These are phyloP conservation scores for Dioszegia aurantiaca DNA, from an alignment of 768 basidiomycete species.

Conservation along the genomic window DNA sequence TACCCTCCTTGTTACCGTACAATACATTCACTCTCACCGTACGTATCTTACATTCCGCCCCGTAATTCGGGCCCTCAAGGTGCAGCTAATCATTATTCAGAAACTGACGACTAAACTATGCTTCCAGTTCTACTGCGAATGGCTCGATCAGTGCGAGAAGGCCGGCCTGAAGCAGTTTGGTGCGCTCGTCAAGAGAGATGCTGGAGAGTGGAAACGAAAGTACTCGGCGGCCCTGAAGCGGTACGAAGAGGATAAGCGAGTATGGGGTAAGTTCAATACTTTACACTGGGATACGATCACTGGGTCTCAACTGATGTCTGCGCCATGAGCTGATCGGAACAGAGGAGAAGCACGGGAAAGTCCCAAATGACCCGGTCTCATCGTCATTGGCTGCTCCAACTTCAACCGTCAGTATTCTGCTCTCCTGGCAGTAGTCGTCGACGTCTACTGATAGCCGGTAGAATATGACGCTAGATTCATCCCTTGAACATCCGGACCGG, in stretches of 20 bases:
- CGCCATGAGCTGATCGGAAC: not conserved
- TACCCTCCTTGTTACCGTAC: constrained; percentile 81
- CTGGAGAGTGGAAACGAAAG: constrained; percentile 68
- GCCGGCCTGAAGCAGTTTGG: constrained; percentile 65
- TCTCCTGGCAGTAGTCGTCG: no score
- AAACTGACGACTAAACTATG: constrained; percentile 93
- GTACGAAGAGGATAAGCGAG: constrained; percentile 62
- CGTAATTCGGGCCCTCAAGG: not conserved
- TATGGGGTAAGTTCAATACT: constrained; percentile 33
- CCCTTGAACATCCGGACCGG: not conserved
- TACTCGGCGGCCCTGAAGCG: constrained; percentile 64
- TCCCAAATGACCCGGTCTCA: not conserved
- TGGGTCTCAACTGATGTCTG: no score
- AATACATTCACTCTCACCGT: constrained; percentile 78
- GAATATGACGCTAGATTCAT: not conserved
- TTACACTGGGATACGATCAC: no score
- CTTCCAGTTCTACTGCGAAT: constrained; percentile 67
- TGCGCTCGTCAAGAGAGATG: constrained; percentile 63
- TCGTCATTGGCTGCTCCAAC: no score
- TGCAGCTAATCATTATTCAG: constrained; percentile 53
- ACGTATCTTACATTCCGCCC: no score
- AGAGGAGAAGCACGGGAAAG: constrained; percentile 15
- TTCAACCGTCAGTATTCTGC: not conserved
- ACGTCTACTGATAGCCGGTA: not conserved
- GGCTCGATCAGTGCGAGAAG: constrained; percentile 68